phyloP scores from a whole-genome alignment of 2,329 filamentous ascomycete species.

The Neopestalotiopsis rosae region DNA sequence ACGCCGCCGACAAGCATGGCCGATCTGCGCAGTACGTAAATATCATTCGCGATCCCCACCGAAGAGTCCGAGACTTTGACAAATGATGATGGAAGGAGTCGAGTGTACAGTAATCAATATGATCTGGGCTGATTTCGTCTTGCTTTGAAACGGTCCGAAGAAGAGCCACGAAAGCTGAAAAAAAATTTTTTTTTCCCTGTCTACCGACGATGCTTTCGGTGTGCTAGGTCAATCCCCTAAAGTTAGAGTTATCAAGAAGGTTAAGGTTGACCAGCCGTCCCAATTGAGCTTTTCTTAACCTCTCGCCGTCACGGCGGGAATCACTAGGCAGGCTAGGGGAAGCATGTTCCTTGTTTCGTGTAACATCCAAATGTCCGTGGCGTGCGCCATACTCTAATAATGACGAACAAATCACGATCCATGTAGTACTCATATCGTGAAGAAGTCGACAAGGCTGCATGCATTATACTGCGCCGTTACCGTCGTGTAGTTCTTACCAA shows the following conservation, averaged over 20 bases:
- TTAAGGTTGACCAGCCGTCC: slow-evolving; percentile 1
- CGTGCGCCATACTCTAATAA: not conserved
- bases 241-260: slow-evolving; percentile 1
- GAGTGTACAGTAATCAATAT: too few relatives aligned
- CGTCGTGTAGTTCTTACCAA: too few relatives aligned
- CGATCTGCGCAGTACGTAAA: not conserved
- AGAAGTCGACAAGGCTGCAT: too few relatives aligned
- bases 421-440: too few relatives aligned
- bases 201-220: not conserved
- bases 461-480: too few relatives aligned
- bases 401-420: too few relatives aligned
- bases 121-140: too few relatives aligned
- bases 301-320: not conserved
- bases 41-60: not conserved
- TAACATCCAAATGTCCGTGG: not conserved
- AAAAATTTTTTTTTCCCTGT: too few relatives aligned
- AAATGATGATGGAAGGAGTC: too few relatives aligned
- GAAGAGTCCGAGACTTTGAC: too few relatives aligned
- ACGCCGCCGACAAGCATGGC: not conserved
- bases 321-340: not conserved
- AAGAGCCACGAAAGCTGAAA: too few relatives aligned
- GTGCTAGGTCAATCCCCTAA: not conserved
- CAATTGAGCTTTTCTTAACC: not conserved
- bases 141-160: too few relatives aligned
- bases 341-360: not conserved